Evolutionary conservation across 179 eudicot genomes (phyloP), one percentile per base, ranked within the genome.

Genomic region (Silene noctiflora): DNA sequence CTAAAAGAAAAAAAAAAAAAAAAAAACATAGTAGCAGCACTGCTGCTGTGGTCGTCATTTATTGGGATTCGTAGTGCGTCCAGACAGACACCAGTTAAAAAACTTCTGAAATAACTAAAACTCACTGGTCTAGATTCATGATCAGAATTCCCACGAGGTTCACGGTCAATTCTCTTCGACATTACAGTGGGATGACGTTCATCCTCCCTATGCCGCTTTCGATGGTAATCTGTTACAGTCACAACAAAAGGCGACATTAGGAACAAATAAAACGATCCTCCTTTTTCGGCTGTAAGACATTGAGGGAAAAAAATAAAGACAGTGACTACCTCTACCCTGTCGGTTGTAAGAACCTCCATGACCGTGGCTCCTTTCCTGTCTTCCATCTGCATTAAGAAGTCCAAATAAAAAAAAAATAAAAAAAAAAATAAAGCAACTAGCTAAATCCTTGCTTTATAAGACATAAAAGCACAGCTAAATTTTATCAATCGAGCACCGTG

Each of bases 201-300:
- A 77, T 95, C 99, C 65, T 95, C 99, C 72, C 98, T 84, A 44
- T 87, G 73, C 71, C 99, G 84, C 88, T 95, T 95, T 63, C 94
- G 91, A 4, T 82, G 79, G 75, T 75, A 88, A 84, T 91, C 98
- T 92, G 76, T 20, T 66, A 59, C 60, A 22, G 66, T 69, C 66
- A 46, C 14, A 71, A 65, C 22, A 67, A 44, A 67, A 39, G 48
- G 67, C 29, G 33, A 11, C 14, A 60, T 59, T 35, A 74, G 73
- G 20, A 27, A 39, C 3, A 24, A 69, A 59, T 60, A 12, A 6
- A 17, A 64, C 22, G 76, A 27, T 58, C 51, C 12, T 44, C 31
- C 19, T 25, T 14, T 25, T 56, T 69, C 16, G 51, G 53, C 48
- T 13, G 24, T 1, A 65, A 33, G 42, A 53, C 75, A 35, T 33